Conservation (phyloP, 1,284 basidiomycete species). For the Ceratobasidium sp. region DNA sequence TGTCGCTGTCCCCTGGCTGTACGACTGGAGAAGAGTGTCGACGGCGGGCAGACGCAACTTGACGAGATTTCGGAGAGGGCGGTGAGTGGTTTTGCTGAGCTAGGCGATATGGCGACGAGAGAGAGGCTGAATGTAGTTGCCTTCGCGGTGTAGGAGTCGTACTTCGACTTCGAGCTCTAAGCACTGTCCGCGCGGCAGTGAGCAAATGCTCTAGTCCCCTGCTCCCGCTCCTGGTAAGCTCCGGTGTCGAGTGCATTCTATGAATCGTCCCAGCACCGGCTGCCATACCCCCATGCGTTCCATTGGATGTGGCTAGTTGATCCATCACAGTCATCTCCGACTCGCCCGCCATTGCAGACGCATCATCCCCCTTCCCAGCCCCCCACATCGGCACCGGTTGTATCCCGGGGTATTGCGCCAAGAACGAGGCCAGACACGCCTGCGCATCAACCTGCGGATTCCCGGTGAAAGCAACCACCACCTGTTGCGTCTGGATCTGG, state of each 20-base stretch:
- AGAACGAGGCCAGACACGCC: slow-evolving; percentile 38
- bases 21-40: slow-evolving; percentile 34
- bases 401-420: slow-evolving; percentile 40
- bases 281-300: neutral
- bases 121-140: slow-evolving; percentile 20
- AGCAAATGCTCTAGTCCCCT: slow-evolving; percentile 30
- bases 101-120: slow-evolving; percentile 32
- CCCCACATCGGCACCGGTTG: slow-evolving; percentile 19
- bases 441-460: slow-evolving; percentile 38
- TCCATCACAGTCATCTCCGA: neutral
- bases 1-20: slow-evolving; percentile 26
- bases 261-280: neutral
- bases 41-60: neutral
- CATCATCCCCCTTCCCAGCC: neutral
- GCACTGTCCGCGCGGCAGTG: slow-evolving; percentile 33
- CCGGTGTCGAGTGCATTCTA: slow-evolving; percentile 27
- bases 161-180: slow-evolving; percentile 37
- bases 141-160: slow-evolving; percentile 35
- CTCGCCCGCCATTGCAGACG: slow-evolving; percentile 8
- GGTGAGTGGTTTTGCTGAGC: neutral
- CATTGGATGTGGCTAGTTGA: slow-evolving; percentile 13
- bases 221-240: neutral
- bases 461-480: slow-evolving; percentile 31
- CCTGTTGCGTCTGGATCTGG: slow-evolving; percentile 9
- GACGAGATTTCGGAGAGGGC: slow-evolving; percentile 13